Conservation (phyloP, 345 rosid genomes). For the Sisymbrium altissimum region DNA sequence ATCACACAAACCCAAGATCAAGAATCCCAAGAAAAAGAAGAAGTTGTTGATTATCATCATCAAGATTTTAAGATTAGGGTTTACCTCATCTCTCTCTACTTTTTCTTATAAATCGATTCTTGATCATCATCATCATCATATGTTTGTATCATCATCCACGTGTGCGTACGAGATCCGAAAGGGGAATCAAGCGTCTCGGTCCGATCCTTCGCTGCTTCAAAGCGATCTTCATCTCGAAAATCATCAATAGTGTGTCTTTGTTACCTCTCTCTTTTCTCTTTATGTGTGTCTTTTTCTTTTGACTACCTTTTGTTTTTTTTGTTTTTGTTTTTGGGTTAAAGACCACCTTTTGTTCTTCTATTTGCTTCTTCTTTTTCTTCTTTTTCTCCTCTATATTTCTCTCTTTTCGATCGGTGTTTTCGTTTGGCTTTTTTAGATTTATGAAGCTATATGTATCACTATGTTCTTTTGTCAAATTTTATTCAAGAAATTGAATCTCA, state of each 20-base stretch:
- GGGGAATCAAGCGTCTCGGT: conserved; percentile 46
- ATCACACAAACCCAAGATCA: conserved; percentile 24
- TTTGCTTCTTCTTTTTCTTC: background rate
- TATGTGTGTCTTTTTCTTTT: background rate
- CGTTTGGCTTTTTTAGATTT: conserved; percentile 10
- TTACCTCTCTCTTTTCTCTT: background rate
- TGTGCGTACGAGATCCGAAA: conserved; percentile 36
- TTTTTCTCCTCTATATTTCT: background rate
- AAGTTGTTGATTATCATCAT: conserved; percentile 20
- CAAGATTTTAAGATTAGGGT: conserved; percentile 33
- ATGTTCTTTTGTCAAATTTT: background rate
- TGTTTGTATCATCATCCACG: conserved; percentile 28
- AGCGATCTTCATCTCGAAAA: conserved; percentile 20
- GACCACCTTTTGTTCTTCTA: background rate
- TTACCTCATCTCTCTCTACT: conserved; percentile 30
- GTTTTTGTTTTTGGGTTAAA: background rate
- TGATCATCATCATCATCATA: conserved; percentile 23
- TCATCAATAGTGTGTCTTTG: conserved; percentile 14
- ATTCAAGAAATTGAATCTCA: background rate
- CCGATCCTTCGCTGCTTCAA: conserved; percentile 32
- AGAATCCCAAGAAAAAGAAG: conserved; percentile 32
- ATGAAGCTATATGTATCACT: conserved; percentile 26
- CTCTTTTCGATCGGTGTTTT: conserved; percentile 7
- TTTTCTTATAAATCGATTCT: conserved; percentile 29
- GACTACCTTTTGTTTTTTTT: background rate